These are phyloP conservation scores for Metschnikowia proteae DNA, from an alignment of 805 yeast species.

Conservation along the genomic window DNA sequence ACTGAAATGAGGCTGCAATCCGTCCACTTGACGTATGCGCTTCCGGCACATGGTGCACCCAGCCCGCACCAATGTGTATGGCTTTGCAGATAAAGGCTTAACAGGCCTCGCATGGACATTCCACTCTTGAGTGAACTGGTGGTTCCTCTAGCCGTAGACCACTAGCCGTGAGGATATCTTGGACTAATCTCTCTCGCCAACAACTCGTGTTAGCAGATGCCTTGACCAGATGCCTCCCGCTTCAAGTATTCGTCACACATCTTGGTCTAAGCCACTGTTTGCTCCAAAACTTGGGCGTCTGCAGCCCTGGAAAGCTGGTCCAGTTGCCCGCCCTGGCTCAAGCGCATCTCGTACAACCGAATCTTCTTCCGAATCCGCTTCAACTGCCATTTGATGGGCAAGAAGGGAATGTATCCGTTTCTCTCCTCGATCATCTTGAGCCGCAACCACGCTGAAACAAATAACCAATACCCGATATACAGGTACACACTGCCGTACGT, in stretches of 20 bases:
- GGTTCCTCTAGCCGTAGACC: no score
- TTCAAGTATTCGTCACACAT: background rate
- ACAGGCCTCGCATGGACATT: no score
- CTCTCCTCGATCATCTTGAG: conserved; percentile 34
- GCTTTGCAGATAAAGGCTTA: no score
- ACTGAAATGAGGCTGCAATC: no score
- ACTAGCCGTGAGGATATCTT: no score
- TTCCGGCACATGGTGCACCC: no score
- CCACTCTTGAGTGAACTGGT: no score
- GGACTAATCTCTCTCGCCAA: no score
- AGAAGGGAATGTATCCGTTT: conserved; percentile 34
- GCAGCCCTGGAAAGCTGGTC: conserved; percentile 13
- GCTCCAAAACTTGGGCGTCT: conserved; percentile 12
- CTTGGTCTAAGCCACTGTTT: background rate
- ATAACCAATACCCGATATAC: conserved; percentile 37
- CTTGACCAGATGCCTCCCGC: background rate
- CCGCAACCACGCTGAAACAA: conserved; percentile 30
- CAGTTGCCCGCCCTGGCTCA: conserved; percentile 5
- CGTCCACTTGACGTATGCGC: no score
- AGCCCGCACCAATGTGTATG: no score
- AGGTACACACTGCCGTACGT: conserved; percentile 41
- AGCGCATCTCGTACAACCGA: conserved; percentile 15
- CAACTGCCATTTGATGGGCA: conserved; percentile 62
- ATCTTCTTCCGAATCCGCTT: conserved; percentile 45
- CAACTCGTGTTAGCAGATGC: no score